Evolutionary conservation across 305 asterid genomes (phyloP), one percentile per base, ranked within the genome.

Genomic region (Fraxinus velutina): DNA sequence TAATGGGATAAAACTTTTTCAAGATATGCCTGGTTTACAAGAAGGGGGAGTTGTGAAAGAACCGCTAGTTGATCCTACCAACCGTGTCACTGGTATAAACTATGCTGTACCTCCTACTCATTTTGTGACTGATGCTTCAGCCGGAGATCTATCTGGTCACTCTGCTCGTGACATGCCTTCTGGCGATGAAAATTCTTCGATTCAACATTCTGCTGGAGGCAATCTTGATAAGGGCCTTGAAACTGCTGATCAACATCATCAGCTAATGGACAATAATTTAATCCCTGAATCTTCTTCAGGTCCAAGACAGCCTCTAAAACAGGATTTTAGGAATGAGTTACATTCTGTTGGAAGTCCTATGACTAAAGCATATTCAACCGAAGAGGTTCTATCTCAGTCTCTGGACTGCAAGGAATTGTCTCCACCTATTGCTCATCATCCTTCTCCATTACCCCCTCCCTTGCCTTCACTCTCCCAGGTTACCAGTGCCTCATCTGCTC

Each of bases 211-310:
- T 76, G 83, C 83, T n/a, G 82, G 71, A 76, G 80, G 84, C 15
- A 60, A 64, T 81, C 81, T 86, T 82, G 84, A 81, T 81, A 84
- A 82, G 80, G 79, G 83, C 78, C 86, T 84, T 50, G 89, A 73
- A 85, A 80, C 75, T 85, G 85, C 82, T 84, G 88, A 84, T 84
- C 89, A 86, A 74, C 85, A 87, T 80, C 84, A 80, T 77, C 83
- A 81, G 77, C 66, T 74, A 78, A 76, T 85, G 78, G 82, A 77
- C 83, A 86, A 78, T 82, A 84, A 88, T 17, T 73, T 86, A 75
- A 77, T 76, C 76, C 74, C 88, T 24, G 87, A 86, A 82, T 81
- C 86, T 75, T 78, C 87, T 50, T 79, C 90, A 34, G 76, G 82
- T 78, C 66, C 81, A 73, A 22, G 81, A 86, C 82, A 77, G 52